Percentiles rank a stretch among this genome's conserved stretches.
phyloP scores from a whole-genome alignment of 805 yeast species.

The Wickerhamiella siamensis region DNA sequence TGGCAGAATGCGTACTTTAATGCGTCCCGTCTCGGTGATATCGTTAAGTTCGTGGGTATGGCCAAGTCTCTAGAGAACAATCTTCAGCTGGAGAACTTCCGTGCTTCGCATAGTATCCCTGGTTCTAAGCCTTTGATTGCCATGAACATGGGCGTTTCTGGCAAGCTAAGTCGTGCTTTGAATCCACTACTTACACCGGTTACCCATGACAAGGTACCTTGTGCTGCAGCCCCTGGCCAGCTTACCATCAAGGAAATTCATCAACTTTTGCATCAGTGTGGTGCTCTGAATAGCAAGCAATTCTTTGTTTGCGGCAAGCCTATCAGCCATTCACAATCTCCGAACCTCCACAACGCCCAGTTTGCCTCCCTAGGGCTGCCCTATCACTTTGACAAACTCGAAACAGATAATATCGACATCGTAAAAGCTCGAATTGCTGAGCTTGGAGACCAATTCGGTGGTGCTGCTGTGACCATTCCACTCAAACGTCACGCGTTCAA shows the following conservation, averaged over 20 bases:
- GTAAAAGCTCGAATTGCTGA: constrained; percentile 40
- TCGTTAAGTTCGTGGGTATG: constrained; percentile 70
- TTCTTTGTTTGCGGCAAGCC: constrained; percentile 75
- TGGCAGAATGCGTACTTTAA: constrained; percentile 63
- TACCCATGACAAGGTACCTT: constrained; percentile 53
- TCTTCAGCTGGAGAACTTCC: constrained; percentile 53
- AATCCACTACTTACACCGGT: constrained; percentile 73
- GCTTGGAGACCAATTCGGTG: constrained; percentile 52
- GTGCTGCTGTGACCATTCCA: constrained; percentile 93
- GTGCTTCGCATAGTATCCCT: constrained; percentile 33
- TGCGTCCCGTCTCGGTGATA: constrained; percentile 52
- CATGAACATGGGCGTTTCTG: constrained; percentile 63
- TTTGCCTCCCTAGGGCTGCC: constrained; percentile 68
- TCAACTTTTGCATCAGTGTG: constrained; percentile 39
- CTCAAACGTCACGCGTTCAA: constrained; percentile 68
- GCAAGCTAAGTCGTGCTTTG: constrained; percentile 66
- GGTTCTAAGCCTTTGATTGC: constrained; percentile 53
- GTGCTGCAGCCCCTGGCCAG: constrained; percentile 70
- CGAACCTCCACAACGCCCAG: constrained; percentile 69
- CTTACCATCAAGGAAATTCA: constrained; percentile 54
- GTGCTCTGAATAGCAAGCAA: constrained; percentile 43
- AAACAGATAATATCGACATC: constrained; percentile 45
- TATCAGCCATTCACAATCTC: constrained; percentile 76
- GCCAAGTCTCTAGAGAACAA: constrained; percentile 58
- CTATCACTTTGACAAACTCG: constrained; percentile 49